Base-by-base conservation (phyloP, 1,139 yeast genomes). In the Candida mesenterica region DNA sequence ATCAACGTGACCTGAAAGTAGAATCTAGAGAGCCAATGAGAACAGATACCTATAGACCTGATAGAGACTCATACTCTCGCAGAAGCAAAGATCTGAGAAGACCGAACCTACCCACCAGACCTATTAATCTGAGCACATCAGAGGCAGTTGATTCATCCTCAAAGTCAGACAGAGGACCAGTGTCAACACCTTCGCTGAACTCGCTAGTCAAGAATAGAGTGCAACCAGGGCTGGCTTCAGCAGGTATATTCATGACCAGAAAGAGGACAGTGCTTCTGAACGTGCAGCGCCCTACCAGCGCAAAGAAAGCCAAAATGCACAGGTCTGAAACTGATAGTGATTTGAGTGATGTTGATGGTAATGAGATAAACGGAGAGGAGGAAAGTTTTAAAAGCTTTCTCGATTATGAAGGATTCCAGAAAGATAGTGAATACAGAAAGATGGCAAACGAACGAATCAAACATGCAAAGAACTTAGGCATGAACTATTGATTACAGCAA, bases 331-430 rank as follows among this genome's bases (percentile, higher is more conserved):
- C 39, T 23, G 60, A 54, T 1, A 52, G 58, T 33, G 60, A 55
- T 26, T 38, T 55, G 26, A 55, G 56, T 19, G 60, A 55, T 23
- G 45, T 50, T 23, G 59, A 53, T 17, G 50, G 44, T 8, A 50
- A 50, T n/a, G 37, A 46, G 20, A 41, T 41, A 20, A 45, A 44
- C 17, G 52, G 47, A 20, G 48, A 46, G 13, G 49, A 49, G 27
- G 47, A 46, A 20, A 38, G 42, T 19, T 37, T 44, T 22, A 44
- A 42, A 18, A 32, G 36, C 15, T 45, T 44, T 28, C 38, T 45
- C 31, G 45, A 42, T 28, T 39, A 41, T 24, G 45, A 42, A 20
- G 43, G 42, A n/a, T 41, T 41, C 24, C 39, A 34, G 19, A 39
- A 37, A 24, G 44, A 41, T 20, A 38, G 42, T 15, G 45, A 40